Base-by-base conservation (phyloP, 2,329 filamentous ascomycete genomes). In the Aspergillus versicolor region DNA sequence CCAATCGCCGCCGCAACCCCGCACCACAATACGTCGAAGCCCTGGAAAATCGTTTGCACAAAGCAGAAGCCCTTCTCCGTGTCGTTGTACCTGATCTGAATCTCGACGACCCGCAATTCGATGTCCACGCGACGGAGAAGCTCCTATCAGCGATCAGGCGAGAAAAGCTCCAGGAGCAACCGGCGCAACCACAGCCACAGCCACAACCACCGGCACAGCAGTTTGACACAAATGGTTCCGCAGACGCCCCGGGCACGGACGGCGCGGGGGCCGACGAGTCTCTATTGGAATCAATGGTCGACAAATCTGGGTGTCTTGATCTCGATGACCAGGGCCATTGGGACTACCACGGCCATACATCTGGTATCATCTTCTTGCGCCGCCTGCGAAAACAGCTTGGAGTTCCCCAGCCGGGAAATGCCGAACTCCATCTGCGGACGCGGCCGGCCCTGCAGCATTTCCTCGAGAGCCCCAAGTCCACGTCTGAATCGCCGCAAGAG, bases 261-360 rank as follows among this genome's bases (percentile, higher is more conserved):
- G 69, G 73, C 9, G 66, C 75, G 49, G 75, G 78, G 45, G 82
- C 82, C 30, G 82, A 87, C 44, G 91, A 93, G 63, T 85, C 84
- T 11, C 84, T 93, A 62, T 80, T 99, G 24, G 88, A 93, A 69
- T 96, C 92, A 27, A 97, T 99, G 93, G 92, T 97, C 57, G 90
- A 93, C 70, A 90, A 90, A 42, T 91, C 93, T 3, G 94, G 93
- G 37, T 90, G 92, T 70, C 82, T 99, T 17, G 93, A 97, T 67
- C 82, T 97, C 34, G 92, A 96, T 66, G 93, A 97, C 65, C 86
- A 88, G 66, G 93, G 93, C 42, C 87, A 94, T 65, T 96, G 92
- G 87, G 92, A 97, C 73, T 99, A 96, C 67, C 91, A 96, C 69
- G 94, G 94, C 47, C 89, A 90, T 62, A 97, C 93, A 0, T 97